Evolutionary conservation across 345 rosid genomes (phyloP), one percentile per base, ranked within the genome.

Genomic region (Citrus medica): DNA sequence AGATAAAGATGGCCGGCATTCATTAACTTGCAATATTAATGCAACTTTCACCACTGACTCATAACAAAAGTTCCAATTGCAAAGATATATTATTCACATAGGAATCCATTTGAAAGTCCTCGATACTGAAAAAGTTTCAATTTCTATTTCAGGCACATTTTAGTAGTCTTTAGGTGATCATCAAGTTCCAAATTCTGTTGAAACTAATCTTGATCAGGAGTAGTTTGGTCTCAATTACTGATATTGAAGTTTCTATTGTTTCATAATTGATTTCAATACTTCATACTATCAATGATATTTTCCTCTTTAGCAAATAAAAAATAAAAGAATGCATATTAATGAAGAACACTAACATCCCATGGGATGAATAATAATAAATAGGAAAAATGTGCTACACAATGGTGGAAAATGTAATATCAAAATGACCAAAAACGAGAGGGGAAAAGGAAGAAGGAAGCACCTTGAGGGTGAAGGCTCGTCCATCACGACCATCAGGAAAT

Each of bases 381-480:
- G 53, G 30, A 74, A 35, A 42, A 46, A 37, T 72, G 64, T 16
- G 12, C 61, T 65, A 33, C 25, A 63, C 13, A 58, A 59, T 42
- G 65, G n/a, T 8, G 27, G 27, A 51, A 73, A 78, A 64, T 33
- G 28, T 8, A 78, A 76, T 32, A 70, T 63, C 68, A 76, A 58
- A 58, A 59, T 30, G 40, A 55, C 22, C 21, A 19, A 24, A 42
- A 42, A 65, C 8, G 60, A 51, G 61, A 56, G 28, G 63, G 24
- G 22, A 21, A 68, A 75, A 53, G 56, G 38, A 28, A 28, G 58
- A 67, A 68, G 62, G 79, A 83, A 62, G 72, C 81, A 96, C 98
- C 98, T 96, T 96, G 58, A 96, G 92, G 37, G 99, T 96, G 85
- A 96, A 96, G 83, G 99, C 87, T 51, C 98, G 89, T 76, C 98